Percentiles rank a stretch among this genome's conserved stretches.
Conservation (phyloP, 1,139 yeast species). For the Pichia sp. region DNA sequence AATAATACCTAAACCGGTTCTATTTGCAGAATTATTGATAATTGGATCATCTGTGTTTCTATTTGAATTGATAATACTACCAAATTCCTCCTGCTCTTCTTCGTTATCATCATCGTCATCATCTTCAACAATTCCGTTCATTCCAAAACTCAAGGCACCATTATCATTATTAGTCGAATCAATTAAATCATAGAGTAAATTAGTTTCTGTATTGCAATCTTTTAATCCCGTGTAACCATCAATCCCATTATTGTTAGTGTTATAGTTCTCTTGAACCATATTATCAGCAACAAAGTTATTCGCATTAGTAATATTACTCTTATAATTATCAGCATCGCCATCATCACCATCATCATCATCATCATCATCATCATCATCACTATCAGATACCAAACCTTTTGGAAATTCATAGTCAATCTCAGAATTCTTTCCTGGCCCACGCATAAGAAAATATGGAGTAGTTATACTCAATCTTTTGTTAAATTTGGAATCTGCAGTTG, state of each 20-base stretch:
- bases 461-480: conserved; percentile 1
- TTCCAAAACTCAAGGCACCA: conserved; percentile 1
- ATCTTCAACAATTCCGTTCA: conserved; percentile 3
- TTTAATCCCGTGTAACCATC: conserved; percentile 5
- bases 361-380: conserved; percentile 18
- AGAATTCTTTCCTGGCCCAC: conserved; percentile 5
- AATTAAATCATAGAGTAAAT: conserved; percentile 9
- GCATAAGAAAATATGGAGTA: conserved; percentile 8
- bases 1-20: conserved; percentile 16
- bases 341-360: background rate
- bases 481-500: background rate
- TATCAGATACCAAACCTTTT: conserved; percentile 19
- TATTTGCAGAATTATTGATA: conserved; percentile 2
- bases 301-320: conserved; percentile 1
- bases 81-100: background rate
- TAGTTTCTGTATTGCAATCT: conserved; percentile 13
- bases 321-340: background rate
- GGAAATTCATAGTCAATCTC: conserved; percentile 1
- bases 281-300: background rate
- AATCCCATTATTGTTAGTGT: background rate
- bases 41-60: background rate
- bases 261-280: background rate
- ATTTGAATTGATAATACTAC: background rate
- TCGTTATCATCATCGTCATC: background rate
- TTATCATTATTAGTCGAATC: background rate